phyloP scores from a whole-genome alignment of 495 filamentous ascomycete species.

The Neurospora sp. region DNA sequence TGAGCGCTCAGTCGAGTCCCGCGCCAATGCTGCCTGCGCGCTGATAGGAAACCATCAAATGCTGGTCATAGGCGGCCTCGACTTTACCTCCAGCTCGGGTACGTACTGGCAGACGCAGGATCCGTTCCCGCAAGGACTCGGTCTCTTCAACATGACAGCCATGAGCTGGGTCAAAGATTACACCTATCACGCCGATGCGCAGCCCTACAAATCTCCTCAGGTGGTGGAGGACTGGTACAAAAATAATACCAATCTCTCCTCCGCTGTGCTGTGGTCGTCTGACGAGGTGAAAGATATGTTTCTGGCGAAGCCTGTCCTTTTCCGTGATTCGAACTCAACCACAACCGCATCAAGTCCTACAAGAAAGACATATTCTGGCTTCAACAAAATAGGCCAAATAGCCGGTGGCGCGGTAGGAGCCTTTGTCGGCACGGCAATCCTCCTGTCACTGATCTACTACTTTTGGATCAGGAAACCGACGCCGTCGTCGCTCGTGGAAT shows the following conservation, averaged over 20 bases:
- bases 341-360: too few relatives aligned
- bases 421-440: not conserved
- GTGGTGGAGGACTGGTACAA: slow-evolving; percentile 4
- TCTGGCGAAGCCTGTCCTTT: not conserved
- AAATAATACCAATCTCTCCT: not conserved
- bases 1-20: not conserved
- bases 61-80: not conserved
- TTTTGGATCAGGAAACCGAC: not conserved
- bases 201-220: slow-evolving; percentile 3
- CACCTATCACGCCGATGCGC: slow-evolving; percentile 5
- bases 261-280: slow-evolving; percentile 1
- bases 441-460: not conserved
- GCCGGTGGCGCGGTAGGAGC: not conserved
- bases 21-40: not conserved
- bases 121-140: not conserved
- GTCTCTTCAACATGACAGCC: not conserved
- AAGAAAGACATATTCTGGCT: too few relatives aligned
- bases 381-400: not conserved
- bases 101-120: not conserved
- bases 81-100: not conserved
- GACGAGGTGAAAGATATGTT: slow-evolving; percentile 2
- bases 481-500: not conserved
- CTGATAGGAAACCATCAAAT: not conserved
- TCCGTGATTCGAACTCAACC: too few relatives aligned
- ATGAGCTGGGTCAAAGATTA: not conserved